These are phyloP conservation scores for Microbotryum lychnidis-dioicae DNA, from an alignment of 1,284 basidiomycete species.

Conservation along the genomic window DNA sequence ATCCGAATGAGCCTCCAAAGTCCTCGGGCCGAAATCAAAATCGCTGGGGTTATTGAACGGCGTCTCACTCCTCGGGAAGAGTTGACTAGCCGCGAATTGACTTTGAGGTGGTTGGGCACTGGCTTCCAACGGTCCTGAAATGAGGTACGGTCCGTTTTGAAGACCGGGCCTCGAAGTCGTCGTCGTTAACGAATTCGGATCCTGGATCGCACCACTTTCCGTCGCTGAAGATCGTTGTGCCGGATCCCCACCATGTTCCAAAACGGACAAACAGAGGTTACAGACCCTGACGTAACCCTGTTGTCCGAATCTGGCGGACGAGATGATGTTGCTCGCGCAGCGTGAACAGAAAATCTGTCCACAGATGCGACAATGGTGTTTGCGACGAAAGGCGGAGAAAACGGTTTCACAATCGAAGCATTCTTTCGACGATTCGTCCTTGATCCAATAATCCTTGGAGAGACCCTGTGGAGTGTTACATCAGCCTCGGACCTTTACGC, in stretches of 20 bases:
- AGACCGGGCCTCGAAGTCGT: constrained; percentile 52
- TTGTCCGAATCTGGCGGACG: constrained; percentile 85
- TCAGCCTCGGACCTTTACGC: constrained; percentile 9
- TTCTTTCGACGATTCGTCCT: constrained; percentile 90
- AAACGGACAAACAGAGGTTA: constrained; percentile 85
- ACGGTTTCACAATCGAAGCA: constrained; percentile 87
- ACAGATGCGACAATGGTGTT: constrained; percentile 66
- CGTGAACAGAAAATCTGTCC: constrained; percentile 82
- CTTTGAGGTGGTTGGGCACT: constrained; percentile 52
- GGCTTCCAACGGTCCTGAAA: constrained; percentile 41
- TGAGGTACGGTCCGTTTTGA: constrained; percentile 48
- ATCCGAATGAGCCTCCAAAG: too few species aligned
- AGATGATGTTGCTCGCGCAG: constrained; percentile 95
- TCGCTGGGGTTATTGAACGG: constrained; percentile 40
- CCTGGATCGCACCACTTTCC: neutral
- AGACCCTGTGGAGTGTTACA: constrained; percentile 49
- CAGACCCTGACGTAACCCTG: constrained; percentile 80
- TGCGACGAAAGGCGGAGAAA: constrained; percentile 84
- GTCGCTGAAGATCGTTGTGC: constrained; percentile 47
- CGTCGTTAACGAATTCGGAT: neutral
- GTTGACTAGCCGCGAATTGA: constrained; percentile 76
- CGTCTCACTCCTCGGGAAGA: constrained; percentile 54
- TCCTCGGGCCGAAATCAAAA: too few species aligned
- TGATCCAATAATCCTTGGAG: constrained; percentile 91
- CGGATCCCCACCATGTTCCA: constrained; percentile 39